These are phyloP conservation scores for Filobasidium wieringae DNA, from an alignment of 768 basidiomycete species.

Conservation along the genomic window DNA sequence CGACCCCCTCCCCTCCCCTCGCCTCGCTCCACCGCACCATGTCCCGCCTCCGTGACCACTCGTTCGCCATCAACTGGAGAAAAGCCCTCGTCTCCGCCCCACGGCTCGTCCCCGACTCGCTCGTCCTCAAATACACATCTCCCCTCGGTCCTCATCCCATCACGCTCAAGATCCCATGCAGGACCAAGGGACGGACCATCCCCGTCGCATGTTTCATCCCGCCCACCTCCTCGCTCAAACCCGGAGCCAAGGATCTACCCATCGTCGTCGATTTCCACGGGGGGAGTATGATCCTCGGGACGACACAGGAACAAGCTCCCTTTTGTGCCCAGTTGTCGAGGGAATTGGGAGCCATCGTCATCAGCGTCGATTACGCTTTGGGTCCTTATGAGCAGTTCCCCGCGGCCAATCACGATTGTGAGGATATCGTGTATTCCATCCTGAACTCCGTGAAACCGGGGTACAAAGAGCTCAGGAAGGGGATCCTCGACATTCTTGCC, in stretches of 20 bases:
- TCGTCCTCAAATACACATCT: not conserved
- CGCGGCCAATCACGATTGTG: not conserved
- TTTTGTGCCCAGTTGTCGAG: not conserved
- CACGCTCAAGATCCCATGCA: not conserved
- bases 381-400: not conserved
- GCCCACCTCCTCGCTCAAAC: not conserved
- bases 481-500: not conserved
- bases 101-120: not conserved
- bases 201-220: not conserved
- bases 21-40: too few relatives aligned
- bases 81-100: not conserved
- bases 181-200: not conserved
- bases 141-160: not conserved
- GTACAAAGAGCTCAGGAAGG: not conserved
- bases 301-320: not conserved
- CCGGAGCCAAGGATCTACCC: not conserved
- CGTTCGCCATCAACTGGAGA: not conserved
- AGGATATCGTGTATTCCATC: not conserved
- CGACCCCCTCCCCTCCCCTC: too few relatives aligned
- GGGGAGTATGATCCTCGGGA: not conserved
- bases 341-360: not conserved
- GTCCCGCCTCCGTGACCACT: not conserved
- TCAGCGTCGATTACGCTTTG: conserved; percentile 2
- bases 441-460: not conserved
- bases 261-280: not conserved